Conservation (phyloP, 1,139 yeast genomes). For the Entelexis sorbosivorans region DNA sequence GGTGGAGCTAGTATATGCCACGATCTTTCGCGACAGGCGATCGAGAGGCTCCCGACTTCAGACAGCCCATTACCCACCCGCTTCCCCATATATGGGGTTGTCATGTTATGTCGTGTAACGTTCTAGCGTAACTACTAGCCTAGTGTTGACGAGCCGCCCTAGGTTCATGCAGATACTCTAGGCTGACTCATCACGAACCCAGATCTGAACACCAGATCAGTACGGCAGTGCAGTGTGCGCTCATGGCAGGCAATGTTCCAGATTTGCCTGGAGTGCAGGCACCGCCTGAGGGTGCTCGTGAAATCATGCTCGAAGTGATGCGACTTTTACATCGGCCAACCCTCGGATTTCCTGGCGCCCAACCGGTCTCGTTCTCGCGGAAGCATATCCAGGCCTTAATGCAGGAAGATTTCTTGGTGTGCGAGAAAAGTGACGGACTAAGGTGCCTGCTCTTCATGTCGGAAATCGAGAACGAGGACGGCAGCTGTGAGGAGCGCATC, state of each 20-base stretch:
- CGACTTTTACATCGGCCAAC: conserved; percentile 43
- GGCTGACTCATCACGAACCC: background rate
- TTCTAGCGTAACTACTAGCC: no score
- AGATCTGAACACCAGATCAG: background rate
- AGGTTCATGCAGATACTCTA: no score
- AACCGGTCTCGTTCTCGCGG: conserved; percentile 83
- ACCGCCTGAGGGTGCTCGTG: conserved; percentile 59
- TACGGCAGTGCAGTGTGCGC: conserved; percentile 3
- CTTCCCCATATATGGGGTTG: no score
- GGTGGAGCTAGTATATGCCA: no score
- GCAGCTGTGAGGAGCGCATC: conserved; percentile 40
- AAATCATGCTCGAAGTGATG: conserved; percentile 58
- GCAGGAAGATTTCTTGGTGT: conserved; percentile 67
- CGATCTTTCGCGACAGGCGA: no score
- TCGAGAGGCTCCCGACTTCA: no score
- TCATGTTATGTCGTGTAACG: no score
- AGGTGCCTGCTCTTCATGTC: conserved; percentile 72
- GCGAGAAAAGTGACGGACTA: conserved; percentile 93
- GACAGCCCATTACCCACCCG: no score
- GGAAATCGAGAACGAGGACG: conserved; percentile 36
- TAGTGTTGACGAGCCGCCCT: no score
- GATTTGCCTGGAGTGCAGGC: conserved; percentile 73
- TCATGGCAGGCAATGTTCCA: conserved; percentile 40
- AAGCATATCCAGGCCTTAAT: conserved; percentile 57
- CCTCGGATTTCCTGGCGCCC: conserved; percentile 67